These are phyloP conservation scores for Thalassiosira profunda DNA, from an alignment of 108 stramenopile genomes.

Conservation along the genomic window DNA sequence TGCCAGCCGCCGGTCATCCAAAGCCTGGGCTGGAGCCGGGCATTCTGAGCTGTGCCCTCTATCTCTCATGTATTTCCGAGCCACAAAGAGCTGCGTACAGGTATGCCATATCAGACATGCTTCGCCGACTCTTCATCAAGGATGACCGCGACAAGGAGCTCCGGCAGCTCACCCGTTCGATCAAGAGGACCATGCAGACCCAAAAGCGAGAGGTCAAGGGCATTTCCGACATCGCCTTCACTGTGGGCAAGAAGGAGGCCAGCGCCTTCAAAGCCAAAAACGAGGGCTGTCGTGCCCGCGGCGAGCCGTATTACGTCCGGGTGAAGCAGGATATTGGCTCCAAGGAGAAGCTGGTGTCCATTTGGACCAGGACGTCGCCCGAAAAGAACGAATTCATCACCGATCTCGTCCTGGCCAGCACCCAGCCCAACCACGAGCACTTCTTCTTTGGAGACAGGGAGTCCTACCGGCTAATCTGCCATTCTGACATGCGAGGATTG, in stretches of 20 bases:
- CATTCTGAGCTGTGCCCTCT: no score
- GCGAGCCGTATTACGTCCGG: constrained; percentile 34
- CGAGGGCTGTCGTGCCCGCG: constrained; percentile 15
- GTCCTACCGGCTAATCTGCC: constrained; percentile 11
- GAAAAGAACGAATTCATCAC: constrained; percentile 32
- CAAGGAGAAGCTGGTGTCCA: constrained; percentile 20
- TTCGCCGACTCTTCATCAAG: background rate
- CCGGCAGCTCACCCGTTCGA: constrained; percentile 13
- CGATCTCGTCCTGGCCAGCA: constrained; percentile 31
- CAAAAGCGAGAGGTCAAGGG: constrained; percentile 32
- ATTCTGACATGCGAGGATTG: constrained; percentile 35
- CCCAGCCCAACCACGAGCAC: constrained; percentile 36
- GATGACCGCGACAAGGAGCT: constrained; percentile 25
- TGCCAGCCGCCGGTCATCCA: no score
- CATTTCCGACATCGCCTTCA: constrained; percentile 29
- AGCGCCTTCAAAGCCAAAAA: constrained; percentile 17
- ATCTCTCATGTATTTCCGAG: no score
- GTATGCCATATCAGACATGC: no score
- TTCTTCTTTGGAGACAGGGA: constrained; percentile 34
- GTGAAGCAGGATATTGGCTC: constrained; percentile 41
- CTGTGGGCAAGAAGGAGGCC: constrained; percentile 29
- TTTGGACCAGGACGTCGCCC: constrained; percentile 30
- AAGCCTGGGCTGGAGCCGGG: no score
- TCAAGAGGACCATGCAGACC: constrained; percentile 30
- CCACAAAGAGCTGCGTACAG: no score